phyloP scores from a whole-genome alignment of 139 green algal species.

The Closterium sp. region DNA sequence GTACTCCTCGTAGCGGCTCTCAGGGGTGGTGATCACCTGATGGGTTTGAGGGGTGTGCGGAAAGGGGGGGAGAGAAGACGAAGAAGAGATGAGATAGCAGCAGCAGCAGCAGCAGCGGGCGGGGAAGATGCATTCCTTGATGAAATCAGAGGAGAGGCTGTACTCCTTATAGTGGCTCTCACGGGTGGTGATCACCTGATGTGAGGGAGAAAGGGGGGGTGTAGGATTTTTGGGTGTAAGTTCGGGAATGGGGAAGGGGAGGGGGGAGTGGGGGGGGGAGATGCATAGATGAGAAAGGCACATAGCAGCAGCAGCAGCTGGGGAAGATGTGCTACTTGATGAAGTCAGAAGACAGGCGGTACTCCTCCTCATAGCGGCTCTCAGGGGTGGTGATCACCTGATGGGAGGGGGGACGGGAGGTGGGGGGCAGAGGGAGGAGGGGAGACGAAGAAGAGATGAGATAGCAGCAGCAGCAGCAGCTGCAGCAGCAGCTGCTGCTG shows the following conservation, averaged over 20 bases:
- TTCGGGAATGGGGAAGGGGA: too few relatives aligned
- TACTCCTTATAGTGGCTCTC: slow-evolving; percentile 86
- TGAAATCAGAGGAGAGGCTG: slow-evolving; percentile 87
- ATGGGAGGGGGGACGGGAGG: neutral
- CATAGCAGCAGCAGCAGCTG: slow-evolving; percentile 37
- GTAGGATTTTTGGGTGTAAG: too few relatives aligned
- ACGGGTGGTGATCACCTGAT: slow-evolving; percentile 75
- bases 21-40: slow-evolving; percentile 78
- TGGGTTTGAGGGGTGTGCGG: neutral
- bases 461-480: too few relatives aligned
- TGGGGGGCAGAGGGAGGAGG: too few relatives aligned
- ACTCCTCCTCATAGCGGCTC: slow-evolving; percentile 81
- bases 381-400: slow-evolving; percentile 81
- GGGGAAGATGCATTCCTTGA: slow-evolving; percentile 97
- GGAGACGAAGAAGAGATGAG: too few relatives aligned
- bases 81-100: too few relatives aligned
- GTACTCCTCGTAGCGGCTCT: slow-evolving; percentile 86
- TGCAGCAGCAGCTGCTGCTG: too few relatives aligned
- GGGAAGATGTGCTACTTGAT: slow-evolving; percentile 97
- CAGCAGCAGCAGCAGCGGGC: too few relatives aligned
- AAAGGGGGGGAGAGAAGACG: too few relatives aligned
- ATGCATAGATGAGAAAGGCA: slow-evolving; percentile 26
- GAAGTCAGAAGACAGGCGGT: slow-evolving; percentile 88
- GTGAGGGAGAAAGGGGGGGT: too few relatives aligned
- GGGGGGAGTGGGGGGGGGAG: neutral